Percentiles rank a stretch among this genome's conserved stretches.
phyloP scores from a whole-genome alignment of 1,284 basidiomycete genomes.

The Microbotryum scabiosae region DNA sequence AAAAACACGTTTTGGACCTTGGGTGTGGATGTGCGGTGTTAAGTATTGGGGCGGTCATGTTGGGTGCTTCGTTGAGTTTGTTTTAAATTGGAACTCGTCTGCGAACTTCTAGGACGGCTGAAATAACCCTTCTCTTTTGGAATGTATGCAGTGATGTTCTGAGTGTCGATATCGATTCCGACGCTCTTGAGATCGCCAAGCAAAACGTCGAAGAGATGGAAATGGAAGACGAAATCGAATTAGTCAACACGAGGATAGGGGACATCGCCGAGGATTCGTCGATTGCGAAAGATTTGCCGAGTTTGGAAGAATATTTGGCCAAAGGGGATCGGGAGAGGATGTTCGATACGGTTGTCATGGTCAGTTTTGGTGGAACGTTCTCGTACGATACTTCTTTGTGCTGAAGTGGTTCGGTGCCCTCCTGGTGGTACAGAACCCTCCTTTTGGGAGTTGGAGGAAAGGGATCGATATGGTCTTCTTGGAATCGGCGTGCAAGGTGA shows the following conservation, averaged over 20 bases:
- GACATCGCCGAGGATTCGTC: too few relatives aligned
- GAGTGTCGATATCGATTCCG: conserved; percentile 31
- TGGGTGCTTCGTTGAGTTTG: conserved; percentile 29
- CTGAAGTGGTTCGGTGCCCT: background rate
- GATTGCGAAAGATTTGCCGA: background rate
- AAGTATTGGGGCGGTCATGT: conserved; percentile 30
- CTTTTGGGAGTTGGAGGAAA: conserved; percentile 34
- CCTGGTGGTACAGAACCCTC: conserved; percentile 18
- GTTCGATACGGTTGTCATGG: conserved; percentile 35
- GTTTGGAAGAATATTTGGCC: background rate
- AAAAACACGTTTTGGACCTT: conserved; percentile 29
- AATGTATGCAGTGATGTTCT: conserved; percentile 25
- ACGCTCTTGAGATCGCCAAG: conserved; percentile 28
- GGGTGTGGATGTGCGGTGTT: conserved; percentile 32
- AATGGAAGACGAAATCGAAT: conserved; percentile 31
- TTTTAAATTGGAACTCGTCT: background rate
- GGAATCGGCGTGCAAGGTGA: conserved; percentile 30
- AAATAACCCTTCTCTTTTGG: background rate
- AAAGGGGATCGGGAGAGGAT: conserved; percentile 6
- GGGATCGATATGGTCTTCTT: conserved; percentile 37
- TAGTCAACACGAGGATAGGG: conserved; percentile 24
- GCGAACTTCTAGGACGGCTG: background rate
- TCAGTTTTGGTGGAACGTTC: background rate
- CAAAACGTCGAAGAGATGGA: conserved; percentile 32
- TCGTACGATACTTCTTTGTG: background rate